Evolutionary conservation across 441 rosid genomes (phyloP).

Genomic region (Cnidoscolus chayamansa): DNA sequence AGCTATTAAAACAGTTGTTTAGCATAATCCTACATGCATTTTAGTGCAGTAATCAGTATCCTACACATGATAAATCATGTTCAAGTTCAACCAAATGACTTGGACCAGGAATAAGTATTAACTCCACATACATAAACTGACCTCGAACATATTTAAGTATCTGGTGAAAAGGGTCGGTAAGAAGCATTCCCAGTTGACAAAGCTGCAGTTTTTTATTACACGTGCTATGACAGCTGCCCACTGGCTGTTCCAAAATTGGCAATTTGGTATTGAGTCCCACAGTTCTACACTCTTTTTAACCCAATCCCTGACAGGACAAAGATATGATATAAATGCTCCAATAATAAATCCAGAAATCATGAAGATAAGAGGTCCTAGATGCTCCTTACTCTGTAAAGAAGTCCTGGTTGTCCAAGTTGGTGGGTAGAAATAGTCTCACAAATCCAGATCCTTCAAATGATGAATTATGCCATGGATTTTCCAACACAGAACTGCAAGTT

Average conservation of each 20-base stretch:
- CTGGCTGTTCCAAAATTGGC: slow-evolving; percentile 98
- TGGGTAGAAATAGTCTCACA: slow-evolving; percentile 92
- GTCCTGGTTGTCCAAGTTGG: slow-evolving; percentile 77
- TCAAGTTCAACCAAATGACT: neutral
- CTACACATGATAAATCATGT: neutral
- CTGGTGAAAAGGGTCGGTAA: slow-evolving; percentile 73
- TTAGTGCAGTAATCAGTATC: neutral
- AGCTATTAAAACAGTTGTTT: neutral
- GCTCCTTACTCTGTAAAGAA: slow-evolving; percentile 83
- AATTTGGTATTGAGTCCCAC: slow-evolving; percentile 96
- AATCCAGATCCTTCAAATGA: slow-evolving; percentile 98
- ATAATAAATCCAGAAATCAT: slow-evolving; percentile 23
- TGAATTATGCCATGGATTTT: slow-evolving; percentile 98
- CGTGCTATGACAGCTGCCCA: slow-evolving; percentile 93
- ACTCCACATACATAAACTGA: slow-evolving; percentile 34
- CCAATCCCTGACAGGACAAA: slow-evolving; percentile 69
- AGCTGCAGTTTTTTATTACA: slow-evolving; percentile 74
- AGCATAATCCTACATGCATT: neutral
- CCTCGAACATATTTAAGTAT: slow-evolving; percentile 98
- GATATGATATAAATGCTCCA: slow-evolving; percentile 20
- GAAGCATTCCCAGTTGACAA: slow-evolving; percentile 79
- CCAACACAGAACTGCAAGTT: slow-evolving; percentile 71
- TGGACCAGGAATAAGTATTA: neutral
- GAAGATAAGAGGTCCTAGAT: slow-evolving; percentile 23
- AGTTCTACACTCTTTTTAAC: slow-evolving; percentile 58